Base-by-base conservation (phyloP, 805 yeast species). In the Ogataea nakhonphanomensis region DNA sequence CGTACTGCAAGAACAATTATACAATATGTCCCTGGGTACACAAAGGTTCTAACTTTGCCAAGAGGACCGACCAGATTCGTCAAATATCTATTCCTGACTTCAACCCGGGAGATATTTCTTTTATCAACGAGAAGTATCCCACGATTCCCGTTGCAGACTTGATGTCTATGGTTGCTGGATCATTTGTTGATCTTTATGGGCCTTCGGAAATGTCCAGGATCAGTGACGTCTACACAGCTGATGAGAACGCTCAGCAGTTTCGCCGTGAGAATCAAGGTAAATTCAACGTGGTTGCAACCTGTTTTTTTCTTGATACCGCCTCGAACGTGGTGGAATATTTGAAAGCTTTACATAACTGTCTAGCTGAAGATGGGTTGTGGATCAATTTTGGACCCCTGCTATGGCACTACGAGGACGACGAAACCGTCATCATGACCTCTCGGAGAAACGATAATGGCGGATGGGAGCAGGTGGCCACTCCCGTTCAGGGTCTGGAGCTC, bases 91-190 rank as follows among this genome's bases (percentile, higher is more conserved):
- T 81, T 9, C 86, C 86, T 0, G 83, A 80, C 50, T 60, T 65
- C 26, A 65, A 67, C 33, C 75, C 81, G 1, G 50, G 62, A 3
- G 63, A 63, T 13, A 63, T 70, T 11, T 57, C 69, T 4, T 49
- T 52, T 13, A 38, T 71, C 8, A 61, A 63, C 22, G 38, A 37
- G 1, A 46, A 58, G 9, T 51, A 68, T 35, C 76, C 77, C 0
- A 39, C 48, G 0, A 65, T 76, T 2, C 69, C 70, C 0, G 70
- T 69, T 25, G 66, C 56, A 10, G 78, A 77, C 6, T 57, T 77
- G 33, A 76, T 84, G 84, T 75, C 85, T 0, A 81, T 84, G 73
- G 72, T 79, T 1, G 79, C 88, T 0, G 93, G 93, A 0, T 79
- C 85, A 0, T 84, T 84, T 55, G 70, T 71, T 4, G 89, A 82